Conservation (phyloP, 352 stramenopile species). For the Phytophthora tubulina region DNA sequence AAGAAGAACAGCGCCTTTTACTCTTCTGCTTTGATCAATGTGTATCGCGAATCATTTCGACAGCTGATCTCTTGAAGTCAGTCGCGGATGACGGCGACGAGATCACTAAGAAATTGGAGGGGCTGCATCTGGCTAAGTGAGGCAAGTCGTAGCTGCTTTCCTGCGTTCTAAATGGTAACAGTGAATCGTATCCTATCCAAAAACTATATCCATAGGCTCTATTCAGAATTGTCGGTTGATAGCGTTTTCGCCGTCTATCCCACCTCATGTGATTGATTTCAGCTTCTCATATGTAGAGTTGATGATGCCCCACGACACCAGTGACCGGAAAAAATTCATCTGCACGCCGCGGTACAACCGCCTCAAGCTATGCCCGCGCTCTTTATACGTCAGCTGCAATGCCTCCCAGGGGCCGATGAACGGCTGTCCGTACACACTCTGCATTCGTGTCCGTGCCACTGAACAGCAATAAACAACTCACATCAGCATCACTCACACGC, state of each 20-base stretch:
- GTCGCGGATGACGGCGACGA: too few relatives aligned
- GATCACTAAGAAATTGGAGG: too few relatives aligned
- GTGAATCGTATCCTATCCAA: constrained; percentile 14
- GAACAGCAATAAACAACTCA: constrained; percentile 2
- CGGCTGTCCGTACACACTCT: constrained; percentile 77
- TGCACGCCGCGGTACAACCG: constrained; percentile 86
- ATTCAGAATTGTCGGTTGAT: neutral
- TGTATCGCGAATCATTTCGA: too few relatives aligned
- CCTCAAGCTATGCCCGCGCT: constrained; percentile 68
- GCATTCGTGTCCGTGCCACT: constrained; percentile 87
- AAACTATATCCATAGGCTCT: neutral
- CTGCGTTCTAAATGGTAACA: too few relatives aligned
- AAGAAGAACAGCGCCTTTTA: too few relatives aligned
- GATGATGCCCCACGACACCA: constrained; percentile 92
- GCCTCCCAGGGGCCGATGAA: constrained; percentile 70
- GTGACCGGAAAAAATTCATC: constrained; percentile 90
- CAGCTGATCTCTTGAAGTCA: too few relatives aligned
- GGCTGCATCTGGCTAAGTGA: too few relatives aligned
- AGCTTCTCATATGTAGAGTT: constrained; percentile 92
- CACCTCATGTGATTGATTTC: constrained; percentile 70
- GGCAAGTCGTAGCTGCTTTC: too few relatives aligned
- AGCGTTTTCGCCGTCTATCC: neutral
- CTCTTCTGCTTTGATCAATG: too few relatives aligned
- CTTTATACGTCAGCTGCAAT: constrained; percentile 73
- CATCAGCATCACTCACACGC: constrained; percentile 8